Evolutionary conservation across 116 monocot species (phyloP).

Genomic region (Dioscorea cayenensis): DNA sequence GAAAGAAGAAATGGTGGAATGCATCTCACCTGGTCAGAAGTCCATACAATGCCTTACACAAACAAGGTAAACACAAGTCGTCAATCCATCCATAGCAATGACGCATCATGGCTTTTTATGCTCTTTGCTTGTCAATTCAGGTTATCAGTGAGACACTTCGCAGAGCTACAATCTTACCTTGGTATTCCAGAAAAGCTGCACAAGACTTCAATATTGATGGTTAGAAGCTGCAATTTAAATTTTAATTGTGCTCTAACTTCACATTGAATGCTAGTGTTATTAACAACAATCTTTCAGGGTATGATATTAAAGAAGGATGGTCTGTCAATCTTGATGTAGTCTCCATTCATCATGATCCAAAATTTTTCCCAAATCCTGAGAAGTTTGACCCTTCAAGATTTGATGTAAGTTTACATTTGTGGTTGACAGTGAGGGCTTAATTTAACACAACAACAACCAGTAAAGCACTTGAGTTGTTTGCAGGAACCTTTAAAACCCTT

Average conservation of each 20-base stretch:
- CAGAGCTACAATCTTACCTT: constrained; percentile 34
- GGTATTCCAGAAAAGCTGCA: constrained; percentile 35
- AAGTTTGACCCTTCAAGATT: constrained; percentile 9
- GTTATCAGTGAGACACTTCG: constrained; percentile 27
- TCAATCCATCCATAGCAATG: neutral
- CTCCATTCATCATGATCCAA: constrained; percentile 33
- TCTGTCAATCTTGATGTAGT: constrained; percentile 27
- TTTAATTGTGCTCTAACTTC: neutral
- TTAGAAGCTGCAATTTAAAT: neutral
- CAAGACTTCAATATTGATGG: constrained; percentile 24
- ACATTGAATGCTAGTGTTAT: neutral
- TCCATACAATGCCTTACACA: constrained; percentile 30
- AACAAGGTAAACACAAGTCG: constrained; percentile 15
- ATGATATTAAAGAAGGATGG: constrained; percentile 15
- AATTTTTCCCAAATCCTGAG: constrained; percentile 22
- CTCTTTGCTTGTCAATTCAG: constrained; percentile 2
- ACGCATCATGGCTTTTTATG: neutral
- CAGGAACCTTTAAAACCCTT: constrained; percentile 24
- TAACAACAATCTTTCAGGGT: constrained; percentile 7
- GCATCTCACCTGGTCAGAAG: constrained; percentile 27
- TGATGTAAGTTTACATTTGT: constrained; percentile 2
- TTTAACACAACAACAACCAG: too few relatives aligned
- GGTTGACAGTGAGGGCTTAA: neutral
- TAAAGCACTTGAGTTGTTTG: neutral
- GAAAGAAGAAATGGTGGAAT: constrained; percentile 6